phyloP scores from a whole-genome alignment of 768 basidiomycete genomes.

The Lentinula boryana region DNA sequence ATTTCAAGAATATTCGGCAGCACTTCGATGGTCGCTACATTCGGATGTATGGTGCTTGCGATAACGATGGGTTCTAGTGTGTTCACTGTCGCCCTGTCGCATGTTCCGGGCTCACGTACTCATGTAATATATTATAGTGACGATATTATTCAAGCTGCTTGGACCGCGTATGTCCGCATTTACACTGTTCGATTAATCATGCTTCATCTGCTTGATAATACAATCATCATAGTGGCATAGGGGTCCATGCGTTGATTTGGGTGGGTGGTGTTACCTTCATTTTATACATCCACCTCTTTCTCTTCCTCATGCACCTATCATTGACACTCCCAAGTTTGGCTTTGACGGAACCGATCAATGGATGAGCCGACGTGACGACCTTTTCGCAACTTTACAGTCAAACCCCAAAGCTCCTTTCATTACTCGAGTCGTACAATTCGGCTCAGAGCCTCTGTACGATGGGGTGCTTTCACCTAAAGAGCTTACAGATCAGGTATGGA shows the following conservation, averaged over 20 bases:
- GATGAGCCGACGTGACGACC: conserved; percentile 45
- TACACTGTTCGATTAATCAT: no score
- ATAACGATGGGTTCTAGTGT: conserved; percentile 15
- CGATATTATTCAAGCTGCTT: conserved; percentile 42
- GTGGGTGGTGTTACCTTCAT: conserved; percentile 17
- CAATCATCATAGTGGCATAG: conserved; percentile 10
- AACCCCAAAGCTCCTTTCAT: conserved; percentile 62
- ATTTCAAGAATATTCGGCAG: conserved; percentile 56
- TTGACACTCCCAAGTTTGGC: conserved; percentile 32
- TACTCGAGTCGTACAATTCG: conserved; percentile 62
- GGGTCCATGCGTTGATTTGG: conserved; percentile 50
- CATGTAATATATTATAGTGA: conserved; percentile 23
- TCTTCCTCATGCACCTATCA: background rate
- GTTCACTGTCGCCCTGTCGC: background rate
- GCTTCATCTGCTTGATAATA: no score
- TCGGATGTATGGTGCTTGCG: conserved; percentile 47
- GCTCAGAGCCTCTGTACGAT: conserved; percentile 66
- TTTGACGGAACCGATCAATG: conserved; percentile 43
- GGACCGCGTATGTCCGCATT: conserved; percentile 27
- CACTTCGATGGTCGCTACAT: conserved; percentile 63
- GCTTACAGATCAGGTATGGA: conserved; percentile 45
- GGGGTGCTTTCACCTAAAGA: conserved; percentile 39
- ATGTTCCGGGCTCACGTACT: background rate
- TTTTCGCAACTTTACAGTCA: conserved; percentile 46
- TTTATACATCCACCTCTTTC: background rate